A percentile compares a stretch with the other conserved stretches of the same genome.
phyloP scores from a whole-genome alignment of 306 rosid species.

The Ceratonia siliqua region DNA sequence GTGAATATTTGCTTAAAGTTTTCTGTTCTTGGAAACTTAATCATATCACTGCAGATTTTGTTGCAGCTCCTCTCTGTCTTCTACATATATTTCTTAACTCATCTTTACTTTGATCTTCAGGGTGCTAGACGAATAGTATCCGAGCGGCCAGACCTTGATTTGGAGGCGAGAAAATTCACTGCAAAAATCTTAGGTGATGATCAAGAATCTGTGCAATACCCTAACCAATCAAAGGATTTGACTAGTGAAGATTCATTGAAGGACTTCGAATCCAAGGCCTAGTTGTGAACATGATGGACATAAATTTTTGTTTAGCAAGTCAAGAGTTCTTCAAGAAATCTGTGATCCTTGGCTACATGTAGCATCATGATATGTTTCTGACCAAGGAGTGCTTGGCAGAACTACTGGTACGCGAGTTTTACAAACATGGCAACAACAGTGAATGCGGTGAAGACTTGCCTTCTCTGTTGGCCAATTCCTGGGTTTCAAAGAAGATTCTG shows the following conservation, averaged over 20 bases:
- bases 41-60: neutral
- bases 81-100: neutral
- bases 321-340: neutral
- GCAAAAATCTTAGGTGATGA: slow-evolving; percentile 75
- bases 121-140: slow-evolving; percentile 94
- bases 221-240: slow-evolving; percentile 38
- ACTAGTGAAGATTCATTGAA: slow-evolving; percentile 27
- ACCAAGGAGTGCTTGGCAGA: slow-evolving; percentile 25
- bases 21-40: slow-evolving; percentile 13
- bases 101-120: slow-evolving; percentile 43
- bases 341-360: neutral
- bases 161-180: slow-evolving; percentile 84
- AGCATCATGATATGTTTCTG: slow-evolving; percentile 21
- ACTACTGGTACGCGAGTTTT: slow-evolving; percentile 25
- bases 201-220: slow-evolving; percentile 48
- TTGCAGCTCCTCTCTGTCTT: neutral
- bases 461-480: slow-evolving; percentile 24
- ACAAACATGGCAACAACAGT: slow-evolving; percentile 25
- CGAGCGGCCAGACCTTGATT: slow-evolving; percentile 94
- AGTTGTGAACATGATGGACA: slow-evolving; percentile 52
- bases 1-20: slow-evolving; percentile 40
- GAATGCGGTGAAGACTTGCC: slow-evolving; percentile 34
- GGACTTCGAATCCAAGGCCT: slow-evolving; percentile 75
- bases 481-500: slow-evolving; percentile 26
- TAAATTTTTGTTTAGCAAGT: neutral